These are phyloP conservation scores for Penicillium subrubescens DNA, from an alignment of 495 filamentous ascomycete genomes.

Conservation along the genomic window DNA sequence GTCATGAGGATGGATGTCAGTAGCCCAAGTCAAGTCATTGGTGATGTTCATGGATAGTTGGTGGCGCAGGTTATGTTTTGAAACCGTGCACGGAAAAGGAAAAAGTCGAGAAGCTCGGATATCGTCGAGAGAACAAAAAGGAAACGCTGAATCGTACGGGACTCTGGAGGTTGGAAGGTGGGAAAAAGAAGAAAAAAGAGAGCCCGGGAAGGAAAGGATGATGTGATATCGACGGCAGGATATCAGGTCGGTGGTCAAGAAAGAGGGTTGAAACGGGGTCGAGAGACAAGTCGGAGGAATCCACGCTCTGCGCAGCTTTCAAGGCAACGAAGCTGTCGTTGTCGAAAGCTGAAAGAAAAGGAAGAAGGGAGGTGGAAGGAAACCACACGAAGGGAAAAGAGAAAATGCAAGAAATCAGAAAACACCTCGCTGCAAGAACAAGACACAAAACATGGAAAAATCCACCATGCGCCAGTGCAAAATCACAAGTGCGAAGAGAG, in stretches of 20 bases:
- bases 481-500: constrained; percentile 11
- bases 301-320: constrained; percentile 18
- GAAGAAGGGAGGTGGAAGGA: constrained; percentile 4
- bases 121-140: constrained; percentile 16
- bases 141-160: constrained; percentile 23
- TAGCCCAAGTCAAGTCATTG: constrained; percentile 23
- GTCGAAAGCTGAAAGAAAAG: constrained; percentile 2
- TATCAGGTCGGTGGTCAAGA: constrained; percentile 19
- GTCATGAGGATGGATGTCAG: constrained; percentile 14
- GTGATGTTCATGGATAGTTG: constrained; percentile 16
- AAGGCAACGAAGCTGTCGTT: constrained; percentile 8
- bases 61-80: background rate
- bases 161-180: constrained; percentile 8
- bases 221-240: constrained; percentile 26
- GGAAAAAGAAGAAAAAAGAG: constrained; percentile 1
- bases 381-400: constrained; percentile 4
- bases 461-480: constrained; percentile 21
- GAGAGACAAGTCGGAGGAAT: background rate
- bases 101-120: constrained; percentile 12
- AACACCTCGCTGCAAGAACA: constrained; percentile 34
- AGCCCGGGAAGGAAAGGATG: constrained; percentile 18
- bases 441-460: constrained; percentile 17
- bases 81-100: constrained; percentile 3
- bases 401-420: constrained; percentile 21
- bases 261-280: constrained; percentile 7